Evolutionary conservation across 495 filamentous ascomycete genomes (phyloP).

Genomic region (Podospora sp.): DNA sequence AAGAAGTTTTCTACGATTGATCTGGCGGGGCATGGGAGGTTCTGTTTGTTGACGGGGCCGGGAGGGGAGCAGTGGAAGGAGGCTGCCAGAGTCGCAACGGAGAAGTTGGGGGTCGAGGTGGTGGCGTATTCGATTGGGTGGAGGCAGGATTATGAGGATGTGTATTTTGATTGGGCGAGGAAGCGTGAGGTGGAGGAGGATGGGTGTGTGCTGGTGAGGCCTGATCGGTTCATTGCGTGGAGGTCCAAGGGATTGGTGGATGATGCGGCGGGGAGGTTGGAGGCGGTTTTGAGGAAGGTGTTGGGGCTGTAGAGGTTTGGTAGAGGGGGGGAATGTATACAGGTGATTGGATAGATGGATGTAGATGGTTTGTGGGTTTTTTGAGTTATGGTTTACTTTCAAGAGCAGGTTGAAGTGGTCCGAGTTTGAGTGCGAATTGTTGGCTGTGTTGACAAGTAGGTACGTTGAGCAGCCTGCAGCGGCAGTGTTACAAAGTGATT

Average conservation of each 20-base stretch:
- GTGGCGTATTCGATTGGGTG: constrained; percentile 42
- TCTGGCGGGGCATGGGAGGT: constrained; percentile 38
- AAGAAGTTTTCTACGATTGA: constrained; percentile 41
- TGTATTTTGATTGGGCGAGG: constrained; percentile 42
- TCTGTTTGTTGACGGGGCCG: constrained; percentile 43
- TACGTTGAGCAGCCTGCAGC: no score
- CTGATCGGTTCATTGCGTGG: constrained; percentile 51
- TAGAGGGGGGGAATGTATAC: no score
- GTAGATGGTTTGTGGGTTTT: no score
- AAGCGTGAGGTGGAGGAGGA: constrained; percentile 40
- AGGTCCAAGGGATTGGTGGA: constrained; percentile 31
- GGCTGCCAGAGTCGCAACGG: constrained; percentile 26
- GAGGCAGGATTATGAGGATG: constrained; percentile 43
- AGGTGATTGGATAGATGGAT: no score
- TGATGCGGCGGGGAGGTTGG: constrained; percentile 27
- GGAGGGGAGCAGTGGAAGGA: constrained; percentile 42
- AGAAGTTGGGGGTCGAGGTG: constrained; percentile 32
- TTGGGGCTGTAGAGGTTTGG: constrained; percentile 15
- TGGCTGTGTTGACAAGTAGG: no score
- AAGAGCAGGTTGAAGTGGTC: no score
- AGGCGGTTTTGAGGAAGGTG: constrained; percentile 30
- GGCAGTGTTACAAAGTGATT: no score
- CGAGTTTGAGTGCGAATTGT: no score
- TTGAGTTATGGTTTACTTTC: no score
- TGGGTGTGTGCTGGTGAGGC: constrained; percentile 47